These are phyloP conservation scores for Magnusiomyces tetraspermus DNA, from an alignment of 1,139 yeast species.

Conservation along the genomic window DNA sequence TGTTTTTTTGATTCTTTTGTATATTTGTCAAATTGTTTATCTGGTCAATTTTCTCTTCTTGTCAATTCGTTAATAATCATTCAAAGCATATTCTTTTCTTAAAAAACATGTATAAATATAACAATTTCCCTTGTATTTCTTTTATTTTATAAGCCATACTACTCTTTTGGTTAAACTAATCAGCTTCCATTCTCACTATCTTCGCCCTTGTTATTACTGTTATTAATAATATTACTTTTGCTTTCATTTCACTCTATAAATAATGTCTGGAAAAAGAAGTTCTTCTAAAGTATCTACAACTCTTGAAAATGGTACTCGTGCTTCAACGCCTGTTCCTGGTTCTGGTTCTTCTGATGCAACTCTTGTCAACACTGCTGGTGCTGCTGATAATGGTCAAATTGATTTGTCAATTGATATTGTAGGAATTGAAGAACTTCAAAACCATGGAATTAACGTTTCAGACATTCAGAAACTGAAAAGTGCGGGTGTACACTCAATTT, in stretches of 20 bases:
- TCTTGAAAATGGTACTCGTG: constrained; percentile 1
- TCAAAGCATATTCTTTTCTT: too few relatives aligned
- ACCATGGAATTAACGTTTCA: constrained; percentile 48
- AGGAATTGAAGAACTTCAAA: constrained; percentile 47
- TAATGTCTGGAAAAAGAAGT: constrained; percentile 11
- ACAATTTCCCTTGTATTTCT: too few relatives aligned
- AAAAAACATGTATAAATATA: too few relatives aligned
- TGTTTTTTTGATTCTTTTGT: too few relatives aligned
- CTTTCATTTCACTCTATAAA: background rate
- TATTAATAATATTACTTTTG: background rate
- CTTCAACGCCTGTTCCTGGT: constrained; percentile 6
- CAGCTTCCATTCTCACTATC: background rate
- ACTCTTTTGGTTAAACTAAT: too few relatives aligned
- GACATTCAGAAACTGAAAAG: constrained; percentile 46
- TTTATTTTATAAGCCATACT: too few relatives aligned
- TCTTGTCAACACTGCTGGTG: background rate
- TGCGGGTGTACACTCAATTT: constrained; percentile 46
- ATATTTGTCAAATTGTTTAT: background rate
- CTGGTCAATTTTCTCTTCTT: background rate
- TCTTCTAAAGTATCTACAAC: constrained; percentile 5
- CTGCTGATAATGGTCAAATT: constrained; percentile 5
- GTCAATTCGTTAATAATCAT: too few relatives aligned
- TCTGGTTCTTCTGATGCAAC: background rate
- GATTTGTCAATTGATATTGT: constrained; percentile 24
- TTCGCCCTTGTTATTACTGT: background rate